These are phyloP conservation scores for Pachyrhizus erosus DNA, from an alignment of 306 rosid genomes.

Conservation along the genomic window DNA sequence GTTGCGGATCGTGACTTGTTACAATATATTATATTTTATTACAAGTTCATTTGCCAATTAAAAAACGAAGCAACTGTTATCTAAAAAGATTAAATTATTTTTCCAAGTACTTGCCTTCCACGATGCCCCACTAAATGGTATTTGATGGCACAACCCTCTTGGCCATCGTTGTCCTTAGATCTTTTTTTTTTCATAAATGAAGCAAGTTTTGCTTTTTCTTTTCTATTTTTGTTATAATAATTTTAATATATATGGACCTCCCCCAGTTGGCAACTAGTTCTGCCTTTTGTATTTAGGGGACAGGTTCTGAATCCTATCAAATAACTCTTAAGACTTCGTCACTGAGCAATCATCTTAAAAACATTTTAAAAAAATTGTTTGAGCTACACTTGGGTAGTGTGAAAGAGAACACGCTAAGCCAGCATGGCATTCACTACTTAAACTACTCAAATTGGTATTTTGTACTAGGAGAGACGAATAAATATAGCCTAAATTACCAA, in stretches of 20 bases:
- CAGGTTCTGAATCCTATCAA: not conserved
- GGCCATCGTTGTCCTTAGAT: not conserved
- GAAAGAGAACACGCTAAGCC: conserved; percentile 10
- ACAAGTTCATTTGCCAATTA: conserved; percentile 2
- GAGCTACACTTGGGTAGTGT: not conserved
- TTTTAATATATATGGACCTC: conserved; percentile 9
- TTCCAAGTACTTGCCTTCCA: conserved; percentile 32
- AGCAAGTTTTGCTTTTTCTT: conserved; percentile 10
- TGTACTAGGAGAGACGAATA: not conserved
- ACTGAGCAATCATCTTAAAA: not conserved
- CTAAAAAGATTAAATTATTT: conserved; percentile 10
- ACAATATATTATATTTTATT: conserved; percentile 28
- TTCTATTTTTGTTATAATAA: not conserved
- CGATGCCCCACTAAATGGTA: conserved; percentile 24
- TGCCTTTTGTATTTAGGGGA: conserved; percentile 23
- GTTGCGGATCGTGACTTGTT: conserved; percentile 35
- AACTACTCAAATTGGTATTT: not conserved
- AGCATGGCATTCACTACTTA: conserved; percentile 18
- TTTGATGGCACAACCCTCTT: not conserved
- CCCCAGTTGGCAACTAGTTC: conserved; percentile 39
- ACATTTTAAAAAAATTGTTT: not conserved
- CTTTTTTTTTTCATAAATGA: not conserved
- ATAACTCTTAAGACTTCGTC: not conserved
- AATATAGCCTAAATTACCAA: not conserved
- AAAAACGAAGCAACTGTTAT: not conserved